Conservation (phyloP, 257 asterid genomes). For the Solanum chaucha region DNA sequence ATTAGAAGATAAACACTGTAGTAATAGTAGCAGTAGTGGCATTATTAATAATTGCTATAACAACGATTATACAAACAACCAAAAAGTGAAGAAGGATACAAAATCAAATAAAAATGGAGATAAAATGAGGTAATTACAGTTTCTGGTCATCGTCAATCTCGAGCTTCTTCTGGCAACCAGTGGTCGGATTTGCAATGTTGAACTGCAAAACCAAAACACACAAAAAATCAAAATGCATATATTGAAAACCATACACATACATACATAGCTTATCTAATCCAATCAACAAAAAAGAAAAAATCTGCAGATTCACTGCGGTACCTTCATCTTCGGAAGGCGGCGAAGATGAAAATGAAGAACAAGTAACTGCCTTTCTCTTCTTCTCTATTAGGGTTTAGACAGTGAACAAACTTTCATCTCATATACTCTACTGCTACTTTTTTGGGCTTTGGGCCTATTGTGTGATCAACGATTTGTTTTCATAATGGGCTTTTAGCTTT, state of each 20-base stretch:
- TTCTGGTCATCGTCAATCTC: conserved; percentile 1
- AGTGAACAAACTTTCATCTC: background rate
- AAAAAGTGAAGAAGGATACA: background rate
- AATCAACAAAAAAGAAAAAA: background rate
- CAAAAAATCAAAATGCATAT: background rate
- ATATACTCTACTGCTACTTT: background rate
- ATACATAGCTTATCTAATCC: background rate
- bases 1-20: background rate
- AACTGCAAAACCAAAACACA: background rate
- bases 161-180: conserved; percentile 3
- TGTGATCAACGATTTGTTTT: background rate
- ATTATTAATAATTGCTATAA: background rate
- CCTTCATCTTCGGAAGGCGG: conserved; percentile 4
- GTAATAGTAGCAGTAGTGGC: background rate
- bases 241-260: background rate
- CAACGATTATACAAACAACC: background rate
- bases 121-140: background rate
- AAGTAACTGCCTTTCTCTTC: background rate
- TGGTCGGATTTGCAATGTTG: conserved; percentile 1
- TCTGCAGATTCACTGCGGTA: background rate
- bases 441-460: background rate
- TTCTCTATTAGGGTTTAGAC: background rate
- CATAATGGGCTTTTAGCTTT: background rate
- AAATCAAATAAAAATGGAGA: background rate
- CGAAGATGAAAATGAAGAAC: background rate